Percentiles rank a stretch among this genome's conserved stretches.
phyloP scores from a whole-genome alignment of 331 rosid genomes.

The Ulmus americana region DNA sequence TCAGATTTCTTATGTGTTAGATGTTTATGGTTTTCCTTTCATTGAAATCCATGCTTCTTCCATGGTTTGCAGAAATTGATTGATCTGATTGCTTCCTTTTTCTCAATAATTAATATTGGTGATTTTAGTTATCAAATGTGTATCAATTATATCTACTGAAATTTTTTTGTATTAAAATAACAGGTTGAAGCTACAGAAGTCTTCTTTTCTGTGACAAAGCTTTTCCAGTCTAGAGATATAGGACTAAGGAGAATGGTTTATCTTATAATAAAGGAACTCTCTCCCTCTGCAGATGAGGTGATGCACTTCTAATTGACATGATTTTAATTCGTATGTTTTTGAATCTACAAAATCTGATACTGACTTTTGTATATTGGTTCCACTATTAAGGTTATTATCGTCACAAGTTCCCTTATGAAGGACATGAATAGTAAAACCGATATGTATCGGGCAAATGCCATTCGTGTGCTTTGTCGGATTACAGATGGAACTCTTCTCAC shows the following conservation, averaged over 20 bases:
- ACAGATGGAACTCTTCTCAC: conserved; percentile 97
- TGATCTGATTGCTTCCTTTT: background rate
- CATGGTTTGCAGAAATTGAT: background rate
- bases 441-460: conserved; percentile 98
- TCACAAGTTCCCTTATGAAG: conserved; percentile 99
- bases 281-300: conserved; percentile 98
- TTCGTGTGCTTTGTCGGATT: conserved; percentile 95
- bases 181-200: conserved; percentile 97
- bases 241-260: conserved; percentile 99
- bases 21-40: background rate
- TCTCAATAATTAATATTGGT: background rate
- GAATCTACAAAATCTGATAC: conserved; percentile 22
- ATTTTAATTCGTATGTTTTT: conserved; percentile 7
- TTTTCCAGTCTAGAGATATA: conserved; percentile 89
- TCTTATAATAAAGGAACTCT: conserved; percentile 86
- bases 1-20: conserved; percentile 18
- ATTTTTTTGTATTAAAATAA: conserved; percentile 20
- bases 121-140: conserved; percentile 7
- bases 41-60: conserved; percentile 15
- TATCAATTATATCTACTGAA: conserved; percentile 11
- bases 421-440: conserved; percentile 98
- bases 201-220: conserved; percentile 93
- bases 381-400: conserved; percentile 69
- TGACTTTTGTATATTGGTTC: conserved; percentile 27
- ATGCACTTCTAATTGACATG: conserved; percentile 14